These are phyloP conservation scores for Sclerotiophoma versabilis DNA, from an alignment of 2,329 filamentous ascomycete genomes.

Conservation along the genomic window DNA sequence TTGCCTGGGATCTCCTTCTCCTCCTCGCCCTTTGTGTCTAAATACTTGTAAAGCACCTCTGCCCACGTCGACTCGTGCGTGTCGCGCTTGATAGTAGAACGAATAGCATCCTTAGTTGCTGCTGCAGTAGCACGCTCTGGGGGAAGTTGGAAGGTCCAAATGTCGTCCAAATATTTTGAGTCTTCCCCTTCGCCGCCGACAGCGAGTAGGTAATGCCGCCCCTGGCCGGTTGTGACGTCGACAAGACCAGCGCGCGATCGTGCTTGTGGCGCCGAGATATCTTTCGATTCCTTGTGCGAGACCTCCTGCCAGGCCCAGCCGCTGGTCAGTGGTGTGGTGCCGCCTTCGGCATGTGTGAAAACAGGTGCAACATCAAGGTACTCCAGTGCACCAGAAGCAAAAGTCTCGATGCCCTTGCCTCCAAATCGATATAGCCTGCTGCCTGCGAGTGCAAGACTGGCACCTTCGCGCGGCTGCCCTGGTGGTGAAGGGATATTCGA, in stretches of 20 bases:
- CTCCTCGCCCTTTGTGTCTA: conserved; percentile 53
- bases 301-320: conserved; percentile 46
- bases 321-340: conserved; percentile 43
- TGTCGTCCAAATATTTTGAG: conserved; percentile 49
- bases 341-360: conserved; percentile 45
- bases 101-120: conserved; percentile 59
- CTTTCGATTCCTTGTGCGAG: conserved; percentile 22
- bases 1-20: conserved; percentile 51
- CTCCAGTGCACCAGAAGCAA: conserved; percentile 29
- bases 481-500: conserved; percentile 57
- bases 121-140: conserved; percentile 57
- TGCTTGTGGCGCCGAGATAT: conserved; percentile 45
- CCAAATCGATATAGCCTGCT: conserved; percentile 58
- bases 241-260: conserved; percentile 55
- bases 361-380: conserved; percentile 45
- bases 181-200: conserved; percentile 54
- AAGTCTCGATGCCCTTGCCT: conserved; percentile 38
- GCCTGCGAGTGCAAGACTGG: conserved; percentile 54
- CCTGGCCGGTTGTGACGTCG: conserved; percentile 59
- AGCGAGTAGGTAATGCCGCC: conserved; percentile 60
- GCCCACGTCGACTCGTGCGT: conserved; percentile 60
- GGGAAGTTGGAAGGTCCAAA: conserved; percentile 63
- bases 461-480: conserved; percentile 44
- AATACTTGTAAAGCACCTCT: conserved; percentile 57
- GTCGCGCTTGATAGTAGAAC: conserved; percentile 53